Conservation (phyloP, 2,329 filamentous ascomycete genomes). For the Meredithiella fracta region DNA sequence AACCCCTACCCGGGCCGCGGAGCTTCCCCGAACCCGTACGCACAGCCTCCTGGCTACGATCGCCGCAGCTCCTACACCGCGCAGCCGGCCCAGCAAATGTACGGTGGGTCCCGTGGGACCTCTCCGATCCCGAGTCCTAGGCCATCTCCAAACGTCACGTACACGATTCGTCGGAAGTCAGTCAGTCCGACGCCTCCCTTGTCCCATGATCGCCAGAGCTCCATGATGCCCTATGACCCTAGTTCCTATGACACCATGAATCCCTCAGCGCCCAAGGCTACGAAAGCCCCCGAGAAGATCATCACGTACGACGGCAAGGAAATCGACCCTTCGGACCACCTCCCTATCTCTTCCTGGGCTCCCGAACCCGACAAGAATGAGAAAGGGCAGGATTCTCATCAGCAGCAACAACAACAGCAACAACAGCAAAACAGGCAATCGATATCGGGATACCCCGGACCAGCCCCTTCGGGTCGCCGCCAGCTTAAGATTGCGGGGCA, state of each 20-base stretch:
- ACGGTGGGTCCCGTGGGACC: conserved; percentile 6
- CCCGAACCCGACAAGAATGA: conserved; percentile 46
- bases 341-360: conserved; percentile 62
- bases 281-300: conserved; percentile 43
- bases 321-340: conserved; percentile 64
- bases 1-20: conserved; percentile 8
- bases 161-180: conserved; percentile 52
- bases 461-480: conserved; percentile 23
- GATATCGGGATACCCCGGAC: conserved; percentile 25
- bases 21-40: conserved; percentile 22
- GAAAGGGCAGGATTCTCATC: conserved; percentile 18
- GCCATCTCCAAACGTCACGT: conserved; percentile 27
- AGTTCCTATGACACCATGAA: conserved; percentile 49
- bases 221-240: conserved; percentile 53
- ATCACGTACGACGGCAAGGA: conserved; percentile 60
- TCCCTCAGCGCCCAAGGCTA: neutral
- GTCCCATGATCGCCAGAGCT: conserved; percentile 33
- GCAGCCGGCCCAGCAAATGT: conserved; percentile 5
- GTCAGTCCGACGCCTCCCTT: conserved; percentile 51
- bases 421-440: conserved; percentile 29
- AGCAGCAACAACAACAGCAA: too few relatives aligned
- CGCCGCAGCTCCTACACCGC: conserved; percentile 7
- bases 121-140: conserved; percentile 14
- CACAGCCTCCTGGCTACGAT: conserved; percentile 7
- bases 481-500: conserved; percentile 34